phyloP scores from a whole-genome alignment of 1,139 yeast species.

The Diutina catenulata region DNA sequence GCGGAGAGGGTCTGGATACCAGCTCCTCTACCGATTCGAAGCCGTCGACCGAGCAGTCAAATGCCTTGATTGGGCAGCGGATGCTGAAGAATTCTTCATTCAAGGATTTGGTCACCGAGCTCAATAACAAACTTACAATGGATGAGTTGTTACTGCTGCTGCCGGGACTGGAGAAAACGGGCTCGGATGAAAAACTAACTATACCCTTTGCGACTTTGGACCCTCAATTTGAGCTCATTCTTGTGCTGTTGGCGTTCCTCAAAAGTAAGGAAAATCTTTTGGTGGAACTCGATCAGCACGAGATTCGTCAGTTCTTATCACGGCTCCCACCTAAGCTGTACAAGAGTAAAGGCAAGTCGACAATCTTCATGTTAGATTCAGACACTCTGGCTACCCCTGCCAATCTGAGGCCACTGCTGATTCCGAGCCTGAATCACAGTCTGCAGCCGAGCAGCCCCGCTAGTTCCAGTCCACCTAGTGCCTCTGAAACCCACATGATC shows the following conservation, averaged over 20 bases:
- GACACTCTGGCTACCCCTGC: constrained; percentile 8
- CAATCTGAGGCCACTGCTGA: constrained; percentile 6
- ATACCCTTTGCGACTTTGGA: constrained; percentile 61
- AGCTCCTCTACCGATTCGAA: not conserved
- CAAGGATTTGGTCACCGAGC: constrained; percentile 18
- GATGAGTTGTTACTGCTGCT: constrained; percentile 5
- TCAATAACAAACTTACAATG: constrained; percentile 2
- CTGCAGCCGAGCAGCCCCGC: not conserved
- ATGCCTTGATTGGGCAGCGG: not conserved
- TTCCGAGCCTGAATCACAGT: not conserved
- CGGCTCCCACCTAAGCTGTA: constrained; percentile 37
- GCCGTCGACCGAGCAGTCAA: not conserved
- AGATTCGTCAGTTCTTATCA: constrained; percentile 67
- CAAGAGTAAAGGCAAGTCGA: constrained; percentile 14
- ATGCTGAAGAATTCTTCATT: constrained; percentile 1
- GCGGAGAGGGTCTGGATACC: not conserved
- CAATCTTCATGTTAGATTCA: constrained; percentile 8
- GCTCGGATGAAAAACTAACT: constrained; percentile 9
- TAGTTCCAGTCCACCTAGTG: not conserved
- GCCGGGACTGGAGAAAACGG: constrained; percentile 5
- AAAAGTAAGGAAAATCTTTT: constrained; percentile 71
- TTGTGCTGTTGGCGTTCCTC: constrained; percentile 66
- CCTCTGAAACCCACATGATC: constrained; percentile 9
- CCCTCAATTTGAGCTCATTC: constrained; percentile 69
- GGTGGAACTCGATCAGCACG: constrained; percentile 82